Base-by-base conservation (phyloP, 352 stramenopile genomes). In the Thalassiosira livingstoniorum region DNA sequence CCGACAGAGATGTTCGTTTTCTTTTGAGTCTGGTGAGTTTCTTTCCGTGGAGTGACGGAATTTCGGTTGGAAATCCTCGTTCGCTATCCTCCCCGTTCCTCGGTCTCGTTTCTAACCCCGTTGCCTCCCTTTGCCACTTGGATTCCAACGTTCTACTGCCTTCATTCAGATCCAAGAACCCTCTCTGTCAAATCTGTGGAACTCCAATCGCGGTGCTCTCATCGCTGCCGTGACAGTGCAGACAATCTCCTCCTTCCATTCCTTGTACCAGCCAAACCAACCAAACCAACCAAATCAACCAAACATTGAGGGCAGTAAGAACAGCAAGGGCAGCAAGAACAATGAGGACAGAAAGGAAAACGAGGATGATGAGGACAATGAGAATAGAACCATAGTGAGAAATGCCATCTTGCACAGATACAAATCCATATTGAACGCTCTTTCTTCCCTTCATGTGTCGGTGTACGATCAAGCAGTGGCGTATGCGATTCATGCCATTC, bases 381-480 rank as follows among this genome's bases (percentile, higher is more conserved):
- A 4, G 21, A 15, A 7, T 29, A 58, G 45, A 34, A 4, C 47
- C 11, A 2, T n/a, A 21, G 23, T 10, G n/a, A n/a, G 35, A 45
- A 18, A 13, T 31, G 4, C 4, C 18, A 63, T 85, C 21, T 45
- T 80, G 29, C 32, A 70, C 25, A 57, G 82, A 29, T 88, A 83
- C 45, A 63, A 58, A 31, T 73, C 77, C 18, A 76, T 85, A 51
- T 53, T 88, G 32, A 58, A 80, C 18, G 65, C 65, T 13, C 62
- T 88, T 11, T 63, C 70, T 31, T 4, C 11, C 0, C n/a, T 68
- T 32, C 51, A 85, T 66, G 53, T 60, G 10, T 42, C 62, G 23
- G 82, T 68, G 0, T 57, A 66, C 37, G 82, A 88, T 62, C 65
- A 62, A 51, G 76, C 71, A n/a, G 62, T 88, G 15, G 82, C 82